phyloP scores from a whole-genome alignment of 305 asterid species.

The Fraxinus sp. region DNA sequence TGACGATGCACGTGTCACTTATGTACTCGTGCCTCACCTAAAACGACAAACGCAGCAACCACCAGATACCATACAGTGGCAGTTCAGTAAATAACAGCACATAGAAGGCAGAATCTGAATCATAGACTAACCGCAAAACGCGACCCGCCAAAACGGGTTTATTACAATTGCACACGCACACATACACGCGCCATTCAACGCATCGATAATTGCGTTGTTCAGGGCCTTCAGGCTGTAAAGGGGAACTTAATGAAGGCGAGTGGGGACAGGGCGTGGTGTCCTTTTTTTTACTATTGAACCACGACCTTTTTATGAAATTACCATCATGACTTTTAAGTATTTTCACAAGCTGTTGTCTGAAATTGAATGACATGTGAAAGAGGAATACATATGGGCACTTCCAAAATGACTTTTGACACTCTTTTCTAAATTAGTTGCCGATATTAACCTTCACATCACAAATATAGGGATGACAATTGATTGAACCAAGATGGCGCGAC shows the following conservation, averaged over 20 bases:
- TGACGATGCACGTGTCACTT: neutral
- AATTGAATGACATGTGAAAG: neutral
- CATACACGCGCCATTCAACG: constrained; percentile 37
- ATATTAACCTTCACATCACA: neutral
- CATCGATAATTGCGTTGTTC: constrained; percentile 35
- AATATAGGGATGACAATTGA: neutral
- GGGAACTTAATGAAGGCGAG: constrained; percentile 29
- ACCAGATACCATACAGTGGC: constrained; percentile 31
- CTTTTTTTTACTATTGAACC: constrained; percentile 27
- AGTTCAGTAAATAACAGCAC: constrained; percentile 24
- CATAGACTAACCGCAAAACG: constrained; percentile 23
- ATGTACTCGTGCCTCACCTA: neutral
- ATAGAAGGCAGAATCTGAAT: constrained; percentile 11
- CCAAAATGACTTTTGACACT: constrained; percentile 19
- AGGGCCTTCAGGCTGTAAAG: constrained; percentile 21
- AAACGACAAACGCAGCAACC: constrained; percentile 1
- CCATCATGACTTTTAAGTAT: constrained; percentile 31
- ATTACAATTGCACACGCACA: constrained; percentile 25
- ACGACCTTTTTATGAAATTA: constrained; percentile 41
- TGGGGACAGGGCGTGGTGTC: constrained; percentile 68
- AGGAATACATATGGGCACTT: constrained; percentile 6
- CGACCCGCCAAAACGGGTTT: constrained; percentile 34
- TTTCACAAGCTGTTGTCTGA: constrained; percentile 5
- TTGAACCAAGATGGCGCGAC: neutral
- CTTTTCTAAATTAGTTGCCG: neutral